Evolutionary conservation across 768 basidiomycete genomes (phyloP), one percentile per base, ranked within the genome.

Genomic region (Strobilomyces echinocephalus): DNA sequence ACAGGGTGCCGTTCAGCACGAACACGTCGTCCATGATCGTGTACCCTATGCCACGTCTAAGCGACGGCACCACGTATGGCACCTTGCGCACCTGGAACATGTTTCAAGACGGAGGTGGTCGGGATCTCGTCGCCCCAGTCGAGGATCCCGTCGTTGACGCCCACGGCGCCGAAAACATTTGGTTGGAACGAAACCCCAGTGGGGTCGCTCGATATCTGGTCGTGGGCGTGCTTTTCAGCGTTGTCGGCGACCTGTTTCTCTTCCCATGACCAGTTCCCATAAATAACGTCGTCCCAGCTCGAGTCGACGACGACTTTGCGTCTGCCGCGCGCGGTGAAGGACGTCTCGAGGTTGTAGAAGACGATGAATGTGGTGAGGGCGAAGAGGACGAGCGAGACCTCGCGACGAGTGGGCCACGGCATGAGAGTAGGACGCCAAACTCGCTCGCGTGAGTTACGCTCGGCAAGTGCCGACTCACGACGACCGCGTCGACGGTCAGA

Each of bases 11-110:
- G 58, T 87, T 83, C 60, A 79, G 74, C n/a, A 88, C 69, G 62
- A 87, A 81, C n/a, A 91, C 76, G 55, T 90, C 87, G 61, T 94
- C 89, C 52, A 95, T 73, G 41, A 93, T 80, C 1, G 88, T 91
- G 71, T 84, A 90, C 4, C 93, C 93, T 94, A 59, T 34, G 39
- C 31, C 34, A 43, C 11, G 24, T 53, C 49, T 55, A 30, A 62
- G 49, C 35, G 24, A 31, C 20, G 11, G 15, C 44, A 7, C 8
- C 6, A 15, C 15, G 38, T 14, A 53, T 8, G 10, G 46, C 33
- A 9, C 2, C n/a, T n/a, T 5, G 59, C 74, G 34, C 51, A 88
- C 88, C 88, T 59, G 87, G 79, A 30, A 78, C 74, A 69, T 91
- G 88, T 41, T 78, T 77, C 20, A 84, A 62, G 43, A 88, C 61